phyloP scores from a whole-genome alignment of 139 green algal genomes.

The Volvox reticuliferus region DNA sequence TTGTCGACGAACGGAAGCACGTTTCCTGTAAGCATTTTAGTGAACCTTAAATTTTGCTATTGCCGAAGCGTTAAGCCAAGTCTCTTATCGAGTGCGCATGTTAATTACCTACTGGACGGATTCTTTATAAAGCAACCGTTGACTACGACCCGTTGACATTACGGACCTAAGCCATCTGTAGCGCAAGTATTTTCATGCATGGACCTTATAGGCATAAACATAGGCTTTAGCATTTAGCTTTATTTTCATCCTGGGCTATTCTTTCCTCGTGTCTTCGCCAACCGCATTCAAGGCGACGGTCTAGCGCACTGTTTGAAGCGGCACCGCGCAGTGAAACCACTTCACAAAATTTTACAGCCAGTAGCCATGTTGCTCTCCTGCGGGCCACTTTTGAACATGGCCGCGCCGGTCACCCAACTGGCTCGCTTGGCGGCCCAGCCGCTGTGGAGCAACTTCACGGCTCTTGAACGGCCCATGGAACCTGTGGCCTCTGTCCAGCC shows the following conservation, averaged over 20 bases:
- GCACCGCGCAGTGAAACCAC: too few species aligned
- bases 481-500: not conserved
- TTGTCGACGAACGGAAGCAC: too few species aligned
- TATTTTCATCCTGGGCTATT: not conserved
- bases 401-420: slow-evolving; percentile 14
- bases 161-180: too few species aligned
- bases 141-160: too few species aligned
- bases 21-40: too few species aligned
- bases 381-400: not conserved
- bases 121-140: too few species aligned
- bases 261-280: not conserved
- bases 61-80: too few species aligned
- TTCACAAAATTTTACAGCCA: not conserved
- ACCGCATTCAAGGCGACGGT: not conserved
- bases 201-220: not conserved
- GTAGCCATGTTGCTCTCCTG: slow-evolving; percentile 13
- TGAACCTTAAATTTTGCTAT: too few species aligned
- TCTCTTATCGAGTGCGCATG: too few species aligned
- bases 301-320: too few species aligned
- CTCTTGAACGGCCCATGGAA: not conserved
- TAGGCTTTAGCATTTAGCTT: not conserved
- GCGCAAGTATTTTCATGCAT: too few species aligned
- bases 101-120: too few species aligned
- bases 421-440: slow-evolving; percentile 20
- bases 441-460: not conserved